Conservation (phyloP, 2,329 filamentous ascomycete genomes). For the Amphichorda felina region DNA sequence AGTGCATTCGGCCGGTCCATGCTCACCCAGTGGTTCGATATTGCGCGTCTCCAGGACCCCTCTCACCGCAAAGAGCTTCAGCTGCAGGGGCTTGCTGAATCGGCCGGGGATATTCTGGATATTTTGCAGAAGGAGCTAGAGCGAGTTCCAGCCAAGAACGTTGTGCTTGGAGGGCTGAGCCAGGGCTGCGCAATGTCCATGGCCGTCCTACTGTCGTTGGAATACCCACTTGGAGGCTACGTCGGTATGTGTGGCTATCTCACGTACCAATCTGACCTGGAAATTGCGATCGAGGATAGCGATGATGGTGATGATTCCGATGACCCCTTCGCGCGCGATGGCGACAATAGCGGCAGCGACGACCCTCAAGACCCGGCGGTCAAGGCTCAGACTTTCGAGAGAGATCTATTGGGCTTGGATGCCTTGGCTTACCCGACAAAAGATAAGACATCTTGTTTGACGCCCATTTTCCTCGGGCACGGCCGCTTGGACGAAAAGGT, state of each 20-base stretch:
- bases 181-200: slow-evolving; percentile 38
- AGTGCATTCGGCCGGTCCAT: slow-evolving; percentile 25
- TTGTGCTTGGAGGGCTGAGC: slow-evolving; percentile 39
- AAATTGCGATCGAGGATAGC: slow-evolving; percentile 14
- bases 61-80: slow-evolving; percentile 27
- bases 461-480: slow-evolving; percentile 31
- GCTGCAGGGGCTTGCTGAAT: slow-evolving; percentile 29
- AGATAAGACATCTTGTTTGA: slow-evolving; percentile 5
- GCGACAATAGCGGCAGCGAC: slow-evolving; percentile 4
- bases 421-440: no score
- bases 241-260: slow-evolving; percentile 35
- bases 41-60: slow-evolving; percentile 26
- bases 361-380: slow-evolving; percentile 5
- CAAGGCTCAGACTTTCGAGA: slow-evolving; percentile 15
- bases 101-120: slow-evolving; percentile 17
- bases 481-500: slow-evolving; percentile 26
- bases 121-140: slow-evolving; percentile 20
- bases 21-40: slow-evolving; percentile 41
- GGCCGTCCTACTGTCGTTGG: slow-evolving; percentile 26
- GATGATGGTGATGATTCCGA: slow-evolving; percentile 8
- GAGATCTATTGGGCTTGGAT: slow-evolving; percentile 12
- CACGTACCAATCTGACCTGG: slow-evolving; percentile 23
- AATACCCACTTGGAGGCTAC: slow-evolving; percentile 24
- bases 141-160: slow-evolving; percentile 18
- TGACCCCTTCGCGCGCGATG: slow-evolving; percentile 12